Percentiles rank a stretch among this genome's conserved stretches.
These are phyloP conservation scores for Omphalotus guepiniiformis DNA, from an alignment of 768 basidiomycete genomes.

Conservation along the genomic window DNA sequence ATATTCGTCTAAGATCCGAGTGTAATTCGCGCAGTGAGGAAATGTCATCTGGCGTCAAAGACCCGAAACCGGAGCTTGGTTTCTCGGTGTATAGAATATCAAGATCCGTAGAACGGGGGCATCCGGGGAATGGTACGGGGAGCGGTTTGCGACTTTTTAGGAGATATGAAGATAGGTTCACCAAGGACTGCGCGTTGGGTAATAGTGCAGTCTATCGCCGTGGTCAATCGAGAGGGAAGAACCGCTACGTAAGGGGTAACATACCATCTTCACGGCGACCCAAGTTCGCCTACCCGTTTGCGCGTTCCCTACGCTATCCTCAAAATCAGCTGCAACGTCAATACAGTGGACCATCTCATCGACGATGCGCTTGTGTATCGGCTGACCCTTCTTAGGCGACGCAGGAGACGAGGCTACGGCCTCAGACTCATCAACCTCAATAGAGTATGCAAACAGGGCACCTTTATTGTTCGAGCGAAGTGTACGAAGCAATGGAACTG, in stretches of 20 bases:
- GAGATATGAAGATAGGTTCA: constrained; percentile 59
- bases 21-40: constrained; percentile 56
- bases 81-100: constrained; percentile 35
- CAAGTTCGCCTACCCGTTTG: constrained; percentile 56
- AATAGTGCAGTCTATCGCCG: constrained; percentile 59
- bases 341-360: constrained; percentile 75
- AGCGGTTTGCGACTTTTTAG: constrained; percentile 33
- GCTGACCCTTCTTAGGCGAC: constrained; percentile 20
- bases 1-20: constrained; percentile 59
- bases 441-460: constrained; percentile 76
- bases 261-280: constrained; percentile 82
- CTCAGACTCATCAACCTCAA: constrained; percentile 71
- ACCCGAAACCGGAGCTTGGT: constrained; percentile 5
- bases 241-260: constrained; percentile 17
- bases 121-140: constrained; percentile 64
- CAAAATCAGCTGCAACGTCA: constrained; percentile 78
- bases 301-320: constrained; percentile 37
- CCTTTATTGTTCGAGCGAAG: constrained; percentile 72
- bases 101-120: constrained; percentile 55
- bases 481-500: constrained; percentile 56
- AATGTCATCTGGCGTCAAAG: constrained; percentile 54
- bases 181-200: constrained; percentile 55
- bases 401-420: constrained; percentile 18
- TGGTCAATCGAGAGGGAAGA: neutral
- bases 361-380: constrained; percentile 58